Percentiles rank a stretch among this genome's conserved stretches.
Conservation (phyloP, 1,284 basidiomycete species). For the Leccinum subspadiceum region DNA sequence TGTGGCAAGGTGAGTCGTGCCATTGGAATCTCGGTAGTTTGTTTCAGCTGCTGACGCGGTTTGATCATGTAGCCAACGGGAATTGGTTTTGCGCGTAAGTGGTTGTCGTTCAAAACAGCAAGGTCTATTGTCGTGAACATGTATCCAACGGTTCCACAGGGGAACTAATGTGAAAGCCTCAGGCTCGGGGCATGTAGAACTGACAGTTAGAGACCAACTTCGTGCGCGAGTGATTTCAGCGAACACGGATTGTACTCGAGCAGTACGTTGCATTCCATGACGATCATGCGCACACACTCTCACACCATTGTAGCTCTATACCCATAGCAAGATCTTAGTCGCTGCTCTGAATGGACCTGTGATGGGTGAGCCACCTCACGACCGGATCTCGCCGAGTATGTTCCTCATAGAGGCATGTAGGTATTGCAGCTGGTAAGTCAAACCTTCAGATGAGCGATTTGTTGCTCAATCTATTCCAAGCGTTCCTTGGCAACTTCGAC, state of each 20-base stretch:
- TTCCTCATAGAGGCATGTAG: slow-evolving; percentile 33
- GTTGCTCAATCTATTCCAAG: slow-evolving; percentile 32
- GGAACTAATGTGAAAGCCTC: slow-evolving; percentile 52
- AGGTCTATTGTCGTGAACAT: background rate
- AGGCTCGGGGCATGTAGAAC: slow-evolving; percentile 6
- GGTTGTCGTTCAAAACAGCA: background rate
- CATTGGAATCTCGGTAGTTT: background rate
- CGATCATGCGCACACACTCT: background rate
- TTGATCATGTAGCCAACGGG: slow-evolving; percentile 48
- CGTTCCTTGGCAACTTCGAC: slow-evolving; percentile 69
- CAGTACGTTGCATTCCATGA: slow-evolving; percentile 41
- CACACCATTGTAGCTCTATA: slow-evolving; percentile 47
- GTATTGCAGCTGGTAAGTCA: slow-evolving; percentile 61
- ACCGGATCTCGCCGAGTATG: background rate
- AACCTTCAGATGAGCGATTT: background rate
- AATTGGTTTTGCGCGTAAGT: slow-evolving; percentile 73
- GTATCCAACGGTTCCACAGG: slow-evolving; percentile 26
- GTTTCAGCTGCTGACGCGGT: slow-evolving; percentile 1
- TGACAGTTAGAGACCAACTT: slow-evolving; percentile 44
- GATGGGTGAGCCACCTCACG: slow-evolving; percentile 45
- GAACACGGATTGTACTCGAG: slow-evolving; percentile 60
- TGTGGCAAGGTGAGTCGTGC: slow-evolving; percentile 57
- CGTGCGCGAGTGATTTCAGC: slow-evolving; percentile 43
- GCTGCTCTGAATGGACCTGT: slow-evolving; percentile 72
- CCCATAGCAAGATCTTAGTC: slow-evolving; percentile 62